Evolutionary conservation across 805 yeast species (phyloP), one percentile per base, ranked within the genome.

Genomic region (Starmera dryadoides): DNA sequence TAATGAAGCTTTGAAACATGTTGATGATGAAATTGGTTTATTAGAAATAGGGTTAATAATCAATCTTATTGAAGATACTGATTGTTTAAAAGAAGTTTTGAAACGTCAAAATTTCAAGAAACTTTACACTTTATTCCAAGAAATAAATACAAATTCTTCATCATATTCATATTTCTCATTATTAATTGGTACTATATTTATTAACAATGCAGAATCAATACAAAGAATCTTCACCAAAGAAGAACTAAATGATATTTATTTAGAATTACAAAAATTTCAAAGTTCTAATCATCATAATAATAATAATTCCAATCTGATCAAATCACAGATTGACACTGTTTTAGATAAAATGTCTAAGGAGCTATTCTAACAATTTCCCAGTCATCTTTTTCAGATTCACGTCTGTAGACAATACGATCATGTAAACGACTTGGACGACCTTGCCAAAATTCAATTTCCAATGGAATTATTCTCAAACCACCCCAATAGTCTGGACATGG

Each of bases 401-500:
- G 71, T 44, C 74, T 71, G 62, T 73, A 89, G 12, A 80, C 76
- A 37, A 89, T 68, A 50, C 98, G 75, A 60, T 93, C 98, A 60
- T 93, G 98, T 37, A 91, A 68, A 59, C 98, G 75, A 55, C 86
- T 81, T 43, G 74, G 70, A 46, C 98, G 78, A 15, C 98, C 98
- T 65, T 93, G 98, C 97, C 98, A 93, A 56, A 91, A 93, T 64
- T 93, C 98, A 48, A 91, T 74, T 56, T 87, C 95, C 34, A 86
- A 64, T 5, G 98, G 98, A 32, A 83, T 78, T 15, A 93, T 71
- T 54, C 95, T 73, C 36, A 93, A 58, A 1, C 98, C 98, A 39
- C 98, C 98, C 98, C 98, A 93, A 58, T 68, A 81, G 28, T 85
- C 89, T 14, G 98, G 98, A 47, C 95, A 83, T 22, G 95, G 94